Evolutionary conservation across 164 flowering plant species (phyloP), one percentile per base, ranked within the genome.

Genomic region (Aristolochia contorta): DNA sequence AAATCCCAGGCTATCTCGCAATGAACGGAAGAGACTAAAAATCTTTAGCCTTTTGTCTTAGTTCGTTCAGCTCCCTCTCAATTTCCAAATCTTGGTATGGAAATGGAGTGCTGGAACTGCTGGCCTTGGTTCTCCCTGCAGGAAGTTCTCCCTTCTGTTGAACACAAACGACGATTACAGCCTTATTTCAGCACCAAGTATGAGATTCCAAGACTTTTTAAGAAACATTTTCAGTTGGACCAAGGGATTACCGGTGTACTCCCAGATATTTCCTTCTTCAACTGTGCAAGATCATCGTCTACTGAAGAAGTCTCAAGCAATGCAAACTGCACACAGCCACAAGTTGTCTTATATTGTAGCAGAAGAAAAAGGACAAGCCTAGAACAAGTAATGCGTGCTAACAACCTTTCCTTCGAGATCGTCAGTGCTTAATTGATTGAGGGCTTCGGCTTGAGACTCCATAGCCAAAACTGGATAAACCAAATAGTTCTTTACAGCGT

Each of bases 371-470:
- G 33, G 27, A 30, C 24, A 32, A 25, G 23, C 20, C 3, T 2
- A 43, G 8, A 32, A 22, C 18, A 37, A 56, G 30, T 12, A 21
- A 7, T 21, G 16, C 5, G 47, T 21, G 52, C 6, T 27, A 57
- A 30, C 48, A 15, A 64, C 98, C 96, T 93, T 90, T 75, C 96
- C 97, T 66, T 88, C 99, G 69, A 93, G 96, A 65, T 93, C 97
- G 71, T 90, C 96, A 47, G 81, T 71, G 43, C 89, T 77, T 66
- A 93, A 71, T 74, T 88, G 91, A 58, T 75, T 75, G 63, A 93
- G 87, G 45, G 99, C 96, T 24, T 93, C 99, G 54, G 97, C 94
- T 70, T 93, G 86, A 47, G 95, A 88, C 66, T 93, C 99, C 99
- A 93, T 90, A 21, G 92, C 79, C 86, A 88, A 4, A 48, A 93